phyloP scores from a whole-genome alignment of 345 rosid species.

The Lepidium didymum region DNA sequence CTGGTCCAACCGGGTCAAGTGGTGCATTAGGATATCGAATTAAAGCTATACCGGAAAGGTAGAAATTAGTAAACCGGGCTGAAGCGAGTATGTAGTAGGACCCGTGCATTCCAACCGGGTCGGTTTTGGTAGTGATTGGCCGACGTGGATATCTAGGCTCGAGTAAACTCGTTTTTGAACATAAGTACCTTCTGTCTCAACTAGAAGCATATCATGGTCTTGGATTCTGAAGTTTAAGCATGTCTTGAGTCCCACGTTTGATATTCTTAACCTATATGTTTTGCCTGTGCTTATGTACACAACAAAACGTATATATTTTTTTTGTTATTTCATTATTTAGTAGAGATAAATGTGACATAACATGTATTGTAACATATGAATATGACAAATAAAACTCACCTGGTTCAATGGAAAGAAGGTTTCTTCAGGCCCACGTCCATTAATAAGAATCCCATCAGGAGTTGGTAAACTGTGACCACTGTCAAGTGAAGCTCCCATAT shows the following conservation, averaged over 20 bases:
- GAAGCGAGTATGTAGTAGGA: slow-evolving; percentile 25
- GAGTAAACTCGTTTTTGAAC: slow-evolving; percentile 12
- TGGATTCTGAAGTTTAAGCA: slow-evolving; percentile 30
- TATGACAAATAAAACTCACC: neutral
- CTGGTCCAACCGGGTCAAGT: slow-evolving; percentile 13
- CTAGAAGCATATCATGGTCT: slow-evolving; percentile 31
- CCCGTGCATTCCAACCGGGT: neutral
- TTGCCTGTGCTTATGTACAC: slow-evolving; percentile 13
- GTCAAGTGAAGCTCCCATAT: slow-evolving; percentile 31
- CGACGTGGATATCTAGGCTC: slow-evolving; percentile 24
- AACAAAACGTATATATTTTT: neutral
- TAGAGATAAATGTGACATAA: neutral
- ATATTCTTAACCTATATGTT: slow-evolving; percentile 31
- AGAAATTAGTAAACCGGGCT: slow-evolving; percentile 14
- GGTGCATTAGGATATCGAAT: slow-evolving; percentile 21
- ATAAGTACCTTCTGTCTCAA: slow-evolving; percentile 28
- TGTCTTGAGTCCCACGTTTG: slow-evolving; percentile 27
- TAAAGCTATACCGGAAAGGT: slow-evolving; percentile 21
- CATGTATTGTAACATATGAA: too few species aligned
- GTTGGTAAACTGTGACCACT: slow-evolving; percentile 13
- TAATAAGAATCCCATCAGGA: slow-evolving; percentile 26
- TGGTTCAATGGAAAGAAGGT: slow-evolving; percentile 19
- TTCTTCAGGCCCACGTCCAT: slow-evolving; percentile 28
- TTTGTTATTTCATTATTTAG: neutral
- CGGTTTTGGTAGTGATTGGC: slow-evolving; percentile 28